Conservation (phyloP, 169 alveolate genomes). For the Cryptosporidium canis region DNA sequence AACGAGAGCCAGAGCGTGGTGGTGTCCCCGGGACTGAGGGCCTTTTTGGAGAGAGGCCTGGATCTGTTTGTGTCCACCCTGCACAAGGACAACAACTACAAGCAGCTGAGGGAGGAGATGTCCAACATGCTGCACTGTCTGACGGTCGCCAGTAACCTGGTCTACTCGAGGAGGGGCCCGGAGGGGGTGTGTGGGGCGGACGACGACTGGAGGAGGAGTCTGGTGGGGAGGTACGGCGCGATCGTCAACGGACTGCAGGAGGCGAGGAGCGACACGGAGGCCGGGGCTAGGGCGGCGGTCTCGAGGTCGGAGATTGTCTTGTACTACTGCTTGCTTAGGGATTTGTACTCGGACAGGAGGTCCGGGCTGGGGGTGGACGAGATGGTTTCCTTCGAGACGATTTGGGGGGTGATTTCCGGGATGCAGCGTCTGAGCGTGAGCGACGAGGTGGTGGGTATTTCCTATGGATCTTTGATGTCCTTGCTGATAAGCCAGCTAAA, state of each 20-base stretch:
- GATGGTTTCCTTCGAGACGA: not conserved
- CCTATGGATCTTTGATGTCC: slow-evolving; percentile 41
- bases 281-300: no score
- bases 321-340: slow-evolving; percentile 46
- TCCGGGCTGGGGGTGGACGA: not conserved
- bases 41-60: slow-evolving; percentile 6
- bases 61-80: not conserved
- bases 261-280: not conserved
- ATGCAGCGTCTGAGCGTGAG: not conserved
- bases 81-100: slow-evolving; percentile 31
- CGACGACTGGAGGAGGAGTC: no score
- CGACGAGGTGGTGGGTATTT: slow-evolving; percentile 11
- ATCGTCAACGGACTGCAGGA: not conserved
- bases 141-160: slow-evolving; percentile 13
- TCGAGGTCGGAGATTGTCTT: slow-evolving; percentile 8
- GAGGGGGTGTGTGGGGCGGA: no score
- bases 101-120: slow-evolving; percentile 51
- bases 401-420: not conserved
- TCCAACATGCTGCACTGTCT: slow-evolving; percentile 57
- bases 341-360: slow-evolving; percentile 3
- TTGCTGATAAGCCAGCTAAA: not conserved
- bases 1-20: not conserved
- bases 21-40: not conserved
- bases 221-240: no score
- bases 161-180: not conserved